phyloP scores from a whole-genome alignment of 2,329 filamentous ascomycete genomes.

The Epichloe gansuensis region DNA sequence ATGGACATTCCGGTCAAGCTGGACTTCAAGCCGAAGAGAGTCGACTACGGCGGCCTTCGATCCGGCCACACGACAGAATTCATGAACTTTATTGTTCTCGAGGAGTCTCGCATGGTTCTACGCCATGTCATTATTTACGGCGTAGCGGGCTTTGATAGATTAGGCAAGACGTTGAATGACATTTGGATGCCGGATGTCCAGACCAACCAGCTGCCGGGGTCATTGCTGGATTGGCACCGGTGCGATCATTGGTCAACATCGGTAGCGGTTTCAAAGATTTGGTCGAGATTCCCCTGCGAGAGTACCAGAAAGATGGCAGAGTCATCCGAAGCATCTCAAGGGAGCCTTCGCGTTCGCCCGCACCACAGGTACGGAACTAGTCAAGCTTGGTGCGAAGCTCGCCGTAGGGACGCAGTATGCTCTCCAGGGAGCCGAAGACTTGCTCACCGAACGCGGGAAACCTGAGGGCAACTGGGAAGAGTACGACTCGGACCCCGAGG shows the following conservation, averaged over 20 bases:
- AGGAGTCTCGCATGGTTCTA: constrained; percentile 75
- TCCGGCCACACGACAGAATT: constrained; percentile 95
- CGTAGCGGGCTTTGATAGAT: constrained; percentile 75
- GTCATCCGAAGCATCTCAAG: constrained; percentile 87
- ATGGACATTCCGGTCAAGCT: constrained; percentile 70
- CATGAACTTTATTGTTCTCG: constrained; percentile 95
- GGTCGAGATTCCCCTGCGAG: constrained; percentile 76
- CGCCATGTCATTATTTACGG: constrained; percentile 89
- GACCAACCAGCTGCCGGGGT: constrained; percentile 77
- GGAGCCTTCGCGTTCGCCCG: constrained; percentile 82
- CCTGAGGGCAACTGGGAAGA: constrained; percentile 40
- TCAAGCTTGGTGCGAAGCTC: constrained; percentile 85
- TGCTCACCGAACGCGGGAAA: constrained; percentile 42
- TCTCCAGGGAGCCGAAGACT: constrained; percentile 74
- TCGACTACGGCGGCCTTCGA: constrained; percentile 84
- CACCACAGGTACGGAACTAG: constrained; percentile 87
- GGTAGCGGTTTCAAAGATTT: constrained; percentile 78
- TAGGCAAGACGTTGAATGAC: constrained; percentile 84
- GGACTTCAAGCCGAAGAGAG: constrained; percentile 97
- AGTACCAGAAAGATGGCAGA: constrained; percentile 89
- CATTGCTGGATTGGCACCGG: constrained; percentile 75
- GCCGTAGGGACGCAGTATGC: constrained; percentile 92
- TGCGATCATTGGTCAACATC: constrained; percentile 85
- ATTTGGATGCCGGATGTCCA: constrained; percentile 95
- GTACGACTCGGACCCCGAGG: constrained; percentile 52